These are phyloP conservation scores for Parastagonospora nodorum DNA, from an alignment of 2,329 filamentous ascomycete genomes.

Conservation along the genomic window DNA sequence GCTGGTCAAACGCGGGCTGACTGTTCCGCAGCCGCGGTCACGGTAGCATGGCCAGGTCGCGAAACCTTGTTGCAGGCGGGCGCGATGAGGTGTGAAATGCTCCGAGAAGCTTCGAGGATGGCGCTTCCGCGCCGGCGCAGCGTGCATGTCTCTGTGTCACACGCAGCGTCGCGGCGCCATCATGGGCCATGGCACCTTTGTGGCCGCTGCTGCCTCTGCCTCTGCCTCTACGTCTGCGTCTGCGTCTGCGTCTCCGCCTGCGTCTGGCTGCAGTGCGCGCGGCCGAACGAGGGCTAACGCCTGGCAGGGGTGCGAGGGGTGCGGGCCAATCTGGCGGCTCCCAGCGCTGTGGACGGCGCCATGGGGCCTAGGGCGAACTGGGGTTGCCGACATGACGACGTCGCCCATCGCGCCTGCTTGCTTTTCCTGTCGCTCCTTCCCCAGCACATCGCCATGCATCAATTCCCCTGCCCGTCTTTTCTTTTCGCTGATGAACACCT, in stretches of 20 bases:
- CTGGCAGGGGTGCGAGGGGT: constrained; percentile 1
- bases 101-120: constrained; percentile 27
- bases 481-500: constrained; percentile 6
- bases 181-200: not conserved
- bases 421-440: constrained; percentile 22
- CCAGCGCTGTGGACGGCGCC: constrained; percentile 20
- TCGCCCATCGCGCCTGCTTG: constrained; percentile 4
- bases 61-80: constrained; percentile 40
- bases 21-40: constrained; percentile 50
- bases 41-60: constrained; percentile 48
- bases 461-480: constrained; percentile 1
- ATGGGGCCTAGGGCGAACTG: constrained; percentile 20
- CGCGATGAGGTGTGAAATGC: constrained; percentile 22
- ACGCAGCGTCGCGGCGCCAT: constrained; percentile 23
- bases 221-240: no score
- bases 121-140: constrained; percentile 8
- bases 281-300: not conserved
- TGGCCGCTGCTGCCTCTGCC: no score
- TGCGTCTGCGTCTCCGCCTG: no score
- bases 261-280: no score
- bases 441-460: constrained; percentile 10
- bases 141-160: constrained; percentile 32
- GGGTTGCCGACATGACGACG: constrained; percentile 33
- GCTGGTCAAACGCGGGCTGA: constrained; percentile 48
- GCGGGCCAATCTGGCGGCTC: constrained; percentile 25